Conservation (phyloP, 495 filamentous ascomycete genomes). For the Hypoxylon rickii region DNA sequence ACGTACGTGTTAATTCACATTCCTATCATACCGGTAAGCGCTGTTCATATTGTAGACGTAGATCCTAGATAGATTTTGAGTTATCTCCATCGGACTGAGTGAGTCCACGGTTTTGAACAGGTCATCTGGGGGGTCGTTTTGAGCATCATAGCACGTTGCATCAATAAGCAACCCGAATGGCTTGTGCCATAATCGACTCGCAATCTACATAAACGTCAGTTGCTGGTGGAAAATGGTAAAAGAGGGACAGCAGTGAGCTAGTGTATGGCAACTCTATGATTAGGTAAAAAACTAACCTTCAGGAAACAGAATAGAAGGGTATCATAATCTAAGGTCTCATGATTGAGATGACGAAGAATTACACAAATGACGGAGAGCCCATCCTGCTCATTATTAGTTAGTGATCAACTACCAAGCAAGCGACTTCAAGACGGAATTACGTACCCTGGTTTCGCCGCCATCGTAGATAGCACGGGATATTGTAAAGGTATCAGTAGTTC, state of each 20-base stretch:
- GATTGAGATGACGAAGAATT: conserved; percentile 65
- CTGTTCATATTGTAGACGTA: conserved; percentile 75
- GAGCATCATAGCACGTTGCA: conserved; percentile 66
- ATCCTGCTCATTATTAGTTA: conserved; percentile 45
- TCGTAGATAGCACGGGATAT: conserved; percentile 67
- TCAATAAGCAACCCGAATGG: conserved; percentile 68
- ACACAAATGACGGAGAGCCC: conserved; percentile 68
- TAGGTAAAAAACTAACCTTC: conserved; percentile 56
- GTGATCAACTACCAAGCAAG: background rate
- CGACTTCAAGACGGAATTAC: background rate
- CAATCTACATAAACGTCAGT: conserved; percentile 49
- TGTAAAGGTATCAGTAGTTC: conserved; percentile 62
- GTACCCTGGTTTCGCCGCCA: conserved; percentile 65
- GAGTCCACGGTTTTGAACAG: conserved; percentile 60
- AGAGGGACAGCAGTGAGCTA: background rate
- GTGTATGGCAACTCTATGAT: no score
- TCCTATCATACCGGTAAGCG: conserved; percentile 50
- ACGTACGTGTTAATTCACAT: background rate
- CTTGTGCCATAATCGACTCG: conserved; percentile 68
- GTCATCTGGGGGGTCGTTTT: conserved; percentile 63
- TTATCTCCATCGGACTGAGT: conserved; percentile 62
- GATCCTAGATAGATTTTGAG: conserved; percentile 57
- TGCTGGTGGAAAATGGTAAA: background rate
- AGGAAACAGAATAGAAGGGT: conserved; percentile 66
- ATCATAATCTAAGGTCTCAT: conserved; percentile 63